Base-by-base conservation (phyloP, 2,329 filamentous ascomycete genomes). In the Trichoderma lentiforme region DNA sequence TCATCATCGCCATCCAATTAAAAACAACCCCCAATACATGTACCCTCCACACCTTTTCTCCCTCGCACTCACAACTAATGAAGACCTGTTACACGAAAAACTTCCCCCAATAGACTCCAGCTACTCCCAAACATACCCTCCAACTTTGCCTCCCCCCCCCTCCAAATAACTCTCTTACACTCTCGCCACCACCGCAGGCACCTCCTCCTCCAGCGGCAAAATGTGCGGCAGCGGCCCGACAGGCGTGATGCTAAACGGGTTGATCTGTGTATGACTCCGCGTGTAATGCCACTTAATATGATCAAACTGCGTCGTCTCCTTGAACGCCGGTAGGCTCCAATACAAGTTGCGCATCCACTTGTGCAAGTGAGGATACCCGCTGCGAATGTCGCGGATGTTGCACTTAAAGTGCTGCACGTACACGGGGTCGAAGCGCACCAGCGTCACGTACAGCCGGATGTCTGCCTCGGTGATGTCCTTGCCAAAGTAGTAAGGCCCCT, bases 361-460 rank as follows among this genome's bases (percentile, higher is more conserved):
- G 84, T 98, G 93, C 72, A 97, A 83, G 65, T 87, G 84, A 32
- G 95, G 95, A 80, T 96, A 98, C 2, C 94, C 94, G 8, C 89
- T 91, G 56, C 94, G 88, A 78, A 97, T 95, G 81, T 97, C 94
- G 28, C 91, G 87, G 73, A 97, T 84, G 83, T 97, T 97, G 84
- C 92, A 95, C 82, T 92, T 92, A 86, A 95, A 95, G 82, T 95
- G 92, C 83, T 96, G 93, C 68, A 97, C 92, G 79, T 97, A 97
- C 76, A 93, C 92, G 34, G 86, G 85, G 81, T 95, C 92, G 79
- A 94, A 94, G 39, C 92, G 89, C 74, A 92, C 84, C 62, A 94
- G 88, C 5, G 92, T 94, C 15, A 91, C 91, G 79, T 78, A 88
- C 78, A 97, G 86, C 57, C 94, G 83, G 69, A 97, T 87, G 79